phyloP scores from a whole-genome alignment of 345 rosid genomes.

The Eucalyptus sp. region DNA sequence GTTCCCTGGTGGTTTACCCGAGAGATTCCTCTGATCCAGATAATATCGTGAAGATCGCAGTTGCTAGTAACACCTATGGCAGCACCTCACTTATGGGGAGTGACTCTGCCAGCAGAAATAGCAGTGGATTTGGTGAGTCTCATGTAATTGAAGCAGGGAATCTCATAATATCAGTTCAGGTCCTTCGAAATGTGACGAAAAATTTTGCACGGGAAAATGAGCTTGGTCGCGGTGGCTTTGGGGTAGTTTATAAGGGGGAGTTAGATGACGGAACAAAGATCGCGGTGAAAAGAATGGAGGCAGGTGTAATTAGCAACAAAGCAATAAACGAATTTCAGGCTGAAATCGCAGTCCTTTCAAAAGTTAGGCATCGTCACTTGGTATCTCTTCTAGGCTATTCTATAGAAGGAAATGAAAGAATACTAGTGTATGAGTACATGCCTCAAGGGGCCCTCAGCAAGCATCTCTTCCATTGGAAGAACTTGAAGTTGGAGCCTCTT shows the following conservation, averaged over 20 bases:
- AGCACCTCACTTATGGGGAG: slow-evolving; percentile 30
- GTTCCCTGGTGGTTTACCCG: slow-evolving; percentile 56
- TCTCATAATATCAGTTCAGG: slow-evolving; percentile 64
- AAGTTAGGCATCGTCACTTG: slow-evolving; percentile 65
- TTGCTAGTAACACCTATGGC: slow-evolving; percentile 33
- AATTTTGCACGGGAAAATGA: slow-evolving; percentile 55
- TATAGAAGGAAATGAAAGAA: slow-evolving; percentile 50
- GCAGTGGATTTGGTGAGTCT: slow-evolving; percentile 37
- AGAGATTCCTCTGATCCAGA: slow-evolving; percentile 53
- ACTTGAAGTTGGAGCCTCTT: slow-evolving; percentile 48
- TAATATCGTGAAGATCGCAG: slow-evolving; percentile 42
- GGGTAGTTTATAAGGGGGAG: slow-evolving; percentile 70
- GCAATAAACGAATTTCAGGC: slow-evolving; percentile 60
- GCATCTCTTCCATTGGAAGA: slow-evolving; percentile 77
- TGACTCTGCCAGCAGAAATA: slow-evolving; percentile 38
- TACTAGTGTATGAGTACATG: slow-evolving; percentile 71
- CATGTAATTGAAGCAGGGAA: slow-evolving; percentile 66
- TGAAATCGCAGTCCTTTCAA: slow-evolving; percentile 71
- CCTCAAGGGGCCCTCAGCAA: slow-evolving; percentile 70
- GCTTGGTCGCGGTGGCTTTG: slow-evolving; percentile 78
- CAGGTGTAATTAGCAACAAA: slow-evolving; percentile 44
- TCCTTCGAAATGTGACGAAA: slow-evolving; percentile 57
- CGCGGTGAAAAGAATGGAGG: slow-evolving; percentile 79
- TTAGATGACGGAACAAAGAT: slow-evolving; percentile 60
- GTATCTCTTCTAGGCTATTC: slow-evolving; percentile 67